These are phyloP conservation scores for Mesembryanthemum crystallinum DNA, from an alignment of 148 eudicot genomes.

Conservation along the genomic window DNA sequence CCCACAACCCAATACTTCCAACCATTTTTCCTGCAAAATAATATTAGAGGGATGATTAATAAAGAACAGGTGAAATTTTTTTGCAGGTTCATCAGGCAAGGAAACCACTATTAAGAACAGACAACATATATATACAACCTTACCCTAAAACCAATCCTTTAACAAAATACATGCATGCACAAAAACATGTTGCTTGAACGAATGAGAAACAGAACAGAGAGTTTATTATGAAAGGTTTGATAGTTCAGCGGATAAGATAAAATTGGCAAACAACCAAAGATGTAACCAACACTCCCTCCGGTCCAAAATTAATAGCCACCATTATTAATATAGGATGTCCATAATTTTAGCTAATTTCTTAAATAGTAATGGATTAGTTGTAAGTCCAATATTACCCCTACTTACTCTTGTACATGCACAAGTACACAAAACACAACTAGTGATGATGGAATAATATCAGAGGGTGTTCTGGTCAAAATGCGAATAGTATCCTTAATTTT, in stretches of 20 bases:
- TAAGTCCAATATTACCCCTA: too few relatives aligned
- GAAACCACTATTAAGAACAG: neutral
- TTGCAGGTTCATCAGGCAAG: neutral
- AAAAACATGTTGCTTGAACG: neutral
- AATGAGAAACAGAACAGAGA: neutral
- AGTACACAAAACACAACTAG: too few relatives aligned
- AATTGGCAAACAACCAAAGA: neutral
- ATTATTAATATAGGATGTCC: too few relatives aligned
- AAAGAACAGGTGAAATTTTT: neutral
- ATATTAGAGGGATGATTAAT: neutral
- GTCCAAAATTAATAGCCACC: too few relatives aligned
- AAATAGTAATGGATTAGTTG: too few relatives aligned
- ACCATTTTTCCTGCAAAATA: conserved; percentile 77
- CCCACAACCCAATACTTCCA: conserved; percentile 98
- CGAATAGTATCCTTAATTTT: too few relatives aligned
- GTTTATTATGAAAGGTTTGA: neutral
- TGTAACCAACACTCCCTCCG: neutral
- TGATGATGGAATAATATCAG: too few relatives aligned
- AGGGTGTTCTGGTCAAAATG: too few relatives aligned
- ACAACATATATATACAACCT: neutral
- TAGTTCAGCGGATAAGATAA: neutral
- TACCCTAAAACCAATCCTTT: neutral
- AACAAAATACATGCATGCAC: neutral
- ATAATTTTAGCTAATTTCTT: too few relatives aligned
- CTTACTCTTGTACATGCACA: too few relatives aligned